Base-by-base conservation (phyloP, 495 filamentous ascomycete genomes). In the Geopyxis carbonaria region DNA sequence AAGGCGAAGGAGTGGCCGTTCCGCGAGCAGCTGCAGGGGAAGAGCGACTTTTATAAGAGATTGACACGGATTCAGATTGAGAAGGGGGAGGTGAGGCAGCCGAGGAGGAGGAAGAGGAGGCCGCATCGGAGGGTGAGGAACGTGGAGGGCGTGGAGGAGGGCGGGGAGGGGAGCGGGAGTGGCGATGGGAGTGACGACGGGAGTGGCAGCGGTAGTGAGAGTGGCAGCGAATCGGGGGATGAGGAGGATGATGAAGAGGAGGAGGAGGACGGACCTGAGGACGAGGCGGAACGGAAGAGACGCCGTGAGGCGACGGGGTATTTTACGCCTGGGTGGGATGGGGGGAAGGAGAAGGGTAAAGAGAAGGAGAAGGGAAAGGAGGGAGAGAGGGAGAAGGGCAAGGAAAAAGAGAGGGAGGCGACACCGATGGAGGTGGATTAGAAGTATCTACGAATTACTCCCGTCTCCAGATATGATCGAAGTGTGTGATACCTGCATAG, bases 1-100 rank as follows among this genome's bases (percentile, higher is more conserved):
- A 46, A 46, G 13, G 44, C 43, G 32, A 53, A 47, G 42, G 30
- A 47, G 19, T 25, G 48, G 11, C 14, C 14, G 22, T 38, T 47
- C 21, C 15, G 34, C 7, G 32, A 36, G 18, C 31, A 38, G 32
- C 23, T 30, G 32, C 19, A 14, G 14, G 23, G 24, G 14, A 21
- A 38, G 32, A 14, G 18, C 9, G 15, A 44, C 13, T 34, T 30
- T 33, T 22, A 15, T 32, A 28, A 22, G 31, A 10, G 30, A n/a
- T 19, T 31, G 38, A 16, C n/a, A 31, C 16, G 31, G 39, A 21
- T 41, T 21, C 20, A 35, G 44, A 27, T 41, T 21, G 18, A 22
- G 25, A 8, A 18, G 16, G 38, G 38, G 13, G 27, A 41, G 29
- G 22, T 33, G 19, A 31, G n/a, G n/a, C 20, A 24, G 37, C 24